These are phyloP conservation scores for Magnaporthales sp. DNA, from an alignment of 2,329 filamentous ascomycete species.

Conservation along the genomic window DNA sequence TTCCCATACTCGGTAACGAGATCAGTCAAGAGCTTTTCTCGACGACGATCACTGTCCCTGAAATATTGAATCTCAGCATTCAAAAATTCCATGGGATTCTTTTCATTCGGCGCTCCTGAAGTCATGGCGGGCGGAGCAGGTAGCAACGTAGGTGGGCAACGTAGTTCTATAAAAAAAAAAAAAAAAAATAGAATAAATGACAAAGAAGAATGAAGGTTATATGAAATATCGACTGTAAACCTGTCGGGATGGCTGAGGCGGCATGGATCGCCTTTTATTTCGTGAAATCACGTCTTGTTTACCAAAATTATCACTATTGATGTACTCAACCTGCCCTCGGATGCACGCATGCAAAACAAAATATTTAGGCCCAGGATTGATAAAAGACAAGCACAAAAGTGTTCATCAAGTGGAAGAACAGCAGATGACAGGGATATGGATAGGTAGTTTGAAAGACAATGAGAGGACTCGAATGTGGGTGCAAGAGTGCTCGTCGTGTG, in stretches of 20 bases:
- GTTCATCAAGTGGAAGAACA: not conserved
- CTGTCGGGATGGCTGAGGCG: not conserved
- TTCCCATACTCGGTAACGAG: not conserved
- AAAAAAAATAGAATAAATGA: not conserved
- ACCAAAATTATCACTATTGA: not conserved
- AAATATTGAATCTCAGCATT: not conserved
- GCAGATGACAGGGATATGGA: not conserved
- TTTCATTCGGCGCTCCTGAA: not conserved
- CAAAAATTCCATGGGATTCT: not conserved
- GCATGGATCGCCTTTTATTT: not conserved
- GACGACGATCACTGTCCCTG: constrained; percentile 3
- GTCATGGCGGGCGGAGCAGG: not conserved
- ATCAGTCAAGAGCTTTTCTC: not conserved
- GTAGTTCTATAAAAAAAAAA: too few relatives aligned
- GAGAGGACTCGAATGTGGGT: too few relatives aligned
- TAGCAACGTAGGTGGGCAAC: not conserved
- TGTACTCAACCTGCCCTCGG: not conserved
- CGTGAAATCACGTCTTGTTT: not conserved
- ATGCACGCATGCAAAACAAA: not conserved
- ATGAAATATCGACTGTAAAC: not conserved
- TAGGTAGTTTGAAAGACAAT: not conserved
- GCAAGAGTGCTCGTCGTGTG: not conserved
- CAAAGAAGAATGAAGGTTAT: not conserved
- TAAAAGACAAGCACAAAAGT: not conserved
- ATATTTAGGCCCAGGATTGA: too few relatives aligned